phyloP scores from a whole-genome alignment of 169 alveolate genomes.

The Plasmodium blacklocki region DNA sequence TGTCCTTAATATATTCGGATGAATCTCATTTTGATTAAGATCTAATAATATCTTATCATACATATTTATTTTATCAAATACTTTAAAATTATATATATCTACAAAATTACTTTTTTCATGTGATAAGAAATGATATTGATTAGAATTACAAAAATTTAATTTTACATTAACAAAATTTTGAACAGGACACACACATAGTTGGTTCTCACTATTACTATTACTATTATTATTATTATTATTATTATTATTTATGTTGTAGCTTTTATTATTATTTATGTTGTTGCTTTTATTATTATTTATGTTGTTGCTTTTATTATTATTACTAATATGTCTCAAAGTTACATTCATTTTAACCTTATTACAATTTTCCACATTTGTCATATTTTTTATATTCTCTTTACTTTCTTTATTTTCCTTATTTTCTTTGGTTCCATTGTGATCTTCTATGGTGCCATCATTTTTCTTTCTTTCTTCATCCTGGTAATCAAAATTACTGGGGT shows the following conservation, averaged over 20 bases:
- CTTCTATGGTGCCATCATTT: too few species aligned
- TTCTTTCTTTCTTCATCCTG: background rate
- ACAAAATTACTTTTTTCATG: constrained; percentile 17
- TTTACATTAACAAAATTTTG: constrained; percentile 27
- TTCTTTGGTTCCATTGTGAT: background rate
- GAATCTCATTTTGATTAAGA: constrained; percentile 78
- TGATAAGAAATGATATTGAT: constrained; percentile 45
- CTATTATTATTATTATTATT: background rate
- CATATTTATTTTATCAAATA: constrained; percentile 66
- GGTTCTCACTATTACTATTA: background rate
- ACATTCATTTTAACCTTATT: background rate
- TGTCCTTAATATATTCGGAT: constrained; percentile 80
- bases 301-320: too few species aligned
- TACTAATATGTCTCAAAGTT: too few species aligned
- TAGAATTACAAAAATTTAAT: constrained; percentile 30
- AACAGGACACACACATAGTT: constrained; percentile 19
- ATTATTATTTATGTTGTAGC: constrained; percentile 22
- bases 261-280: background rate
- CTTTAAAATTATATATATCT: constrained; percentile 56
- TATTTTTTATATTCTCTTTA: constrained; percentile 12
- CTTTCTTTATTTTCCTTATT: constrained; percentile 11
- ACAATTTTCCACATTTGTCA: background rate
- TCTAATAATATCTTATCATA: constrained; percentile 70
- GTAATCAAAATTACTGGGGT: background rate
- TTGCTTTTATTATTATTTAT: constrained; percentile 5